Conservation (phyloP, 495 filamentous ascomycete species). For the Neurospora cerealis region DNA sequence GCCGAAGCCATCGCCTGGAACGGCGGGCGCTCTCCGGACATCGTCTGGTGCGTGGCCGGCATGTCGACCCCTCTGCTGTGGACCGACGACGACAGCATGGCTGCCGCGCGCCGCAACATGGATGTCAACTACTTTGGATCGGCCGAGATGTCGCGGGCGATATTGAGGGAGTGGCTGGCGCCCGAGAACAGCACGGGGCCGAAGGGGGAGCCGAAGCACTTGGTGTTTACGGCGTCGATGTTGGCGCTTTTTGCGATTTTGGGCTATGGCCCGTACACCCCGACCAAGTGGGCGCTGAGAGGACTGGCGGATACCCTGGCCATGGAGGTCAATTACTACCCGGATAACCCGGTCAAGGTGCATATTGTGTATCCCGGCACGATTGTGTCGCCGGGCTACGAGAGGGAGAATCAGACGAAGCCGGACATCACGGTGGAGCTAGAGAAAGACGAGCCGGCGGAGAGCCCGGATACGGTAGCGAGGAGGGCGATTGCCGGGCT, state of each 20-base stretch:
- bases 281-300: constrained; percentile 77
- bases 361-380: constrained; percentile 80
- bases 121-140: constrained; percentile 85
- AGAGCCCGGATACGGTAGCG: constrained; percentile 72
- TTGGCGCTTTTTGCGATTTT: constrained; percentile 64
- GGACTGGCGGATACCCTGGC: constrained; percentile 70
- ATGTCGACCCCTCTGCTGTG: constrained; percentile 68
- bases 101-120: constrained; percentile 66
- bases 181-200: constrained; percentile 28
- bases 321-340: constrained; percentile 78
- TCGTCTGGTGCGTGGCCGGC: constrained; percentile 90
- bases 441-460: constrained; percentile 71
- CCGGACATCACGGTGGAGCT: constrained; percentile 70
- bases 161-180: constrained; percentile 50
- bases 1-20: constrained; percentile 79
- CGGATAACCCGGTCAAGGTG: constrained; percentile 55
- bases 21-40: constrained; percentile 57
- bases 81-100: constrained; percentile 52
- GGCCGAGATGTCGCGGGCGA: constrained; percentile 74
- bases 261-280: constrained; percentile 81
- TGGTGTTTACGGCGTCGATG: constrained; percentile 79
- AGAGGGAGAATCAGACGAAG: constrained; percentile 70
- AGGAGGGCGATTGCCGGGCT: constrained; percentile 55
- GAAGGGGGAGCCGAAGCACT: constrained; percentile 49
- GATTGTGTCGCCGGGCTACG: constrained; percentile 66